Evolutionary conservation across 108 stramenopile genomes (phyloP).

Genomic region (Pelagomonas calceolata): DNA sequence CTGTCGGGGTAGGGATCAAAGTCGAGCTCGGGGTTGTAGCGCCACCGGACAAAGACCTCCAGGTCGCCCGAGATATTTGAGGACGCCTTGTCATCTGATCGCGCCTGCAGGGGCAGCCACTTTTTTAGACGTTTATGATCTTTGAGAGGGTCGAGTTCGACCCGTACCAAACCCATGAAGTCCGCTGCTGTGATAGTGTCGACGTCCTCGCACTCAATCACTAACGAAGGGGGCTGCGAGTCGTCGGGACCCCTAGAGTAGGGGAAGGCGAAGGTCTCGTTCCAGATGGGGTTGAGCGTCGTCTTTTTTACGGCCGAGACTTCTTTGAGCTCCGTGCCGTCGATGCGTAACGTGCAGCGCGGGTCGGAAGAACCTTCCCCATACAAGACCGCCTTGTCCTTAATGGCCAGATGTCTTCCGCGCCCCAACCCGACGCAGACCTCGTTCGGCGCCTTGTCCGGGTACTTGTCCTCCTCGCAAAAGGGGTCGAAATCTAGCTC

Average conservation of each 20-base stretch:
- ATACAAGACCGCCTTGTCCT: slow-evolving; percentile 11
- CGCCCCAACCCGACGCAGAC: background rate
- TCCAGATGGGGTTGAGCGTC: slow-evolving; percentile 8
- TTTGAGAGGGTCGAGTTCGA: background rate
- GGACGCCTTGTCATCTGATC: background rate
- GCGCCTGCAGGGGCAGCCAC: slow-evolving; percentile 2
- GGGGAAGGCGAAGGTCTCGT: slow-evolving; percentile 9
- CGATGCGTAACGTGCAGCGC: background rate
- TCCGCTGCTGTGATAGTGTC: slow-evolving; percentile 4
- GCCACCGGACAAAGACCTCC: background rate
- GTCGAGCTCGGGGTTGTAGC: background rate
- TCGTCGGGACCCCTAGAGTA: background rate
- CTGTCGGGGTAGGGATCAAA: background rate
- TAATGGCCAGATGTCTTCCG: background rate
- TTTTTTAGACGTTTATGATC: background rate
- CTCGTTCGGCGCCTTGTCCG: slow-evolving; percentile 13
- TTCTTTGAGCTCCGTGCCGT: slow-evolving; percentile 1
- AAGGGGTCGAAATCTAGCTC: background rate
- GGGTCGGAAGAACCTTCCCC: slow-evolving; percentile 7
- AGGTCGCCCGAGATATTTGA: slow-evolving; percentile 3
- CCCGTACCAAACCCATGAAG: slow-evolving; percentile 8
- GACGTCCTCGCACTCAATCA: slow-evolving; percentile 3
- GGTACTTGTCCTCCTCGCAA: slow-evolving; percentile 1
- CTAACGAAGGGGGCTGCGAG: slow-evolving; percentile 1
- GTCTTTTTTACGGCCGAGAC: slow-evolving; percentile 6